Conservation (phyloP, 140 eudicot genomes). For the Senecio squalidus region DNA sequence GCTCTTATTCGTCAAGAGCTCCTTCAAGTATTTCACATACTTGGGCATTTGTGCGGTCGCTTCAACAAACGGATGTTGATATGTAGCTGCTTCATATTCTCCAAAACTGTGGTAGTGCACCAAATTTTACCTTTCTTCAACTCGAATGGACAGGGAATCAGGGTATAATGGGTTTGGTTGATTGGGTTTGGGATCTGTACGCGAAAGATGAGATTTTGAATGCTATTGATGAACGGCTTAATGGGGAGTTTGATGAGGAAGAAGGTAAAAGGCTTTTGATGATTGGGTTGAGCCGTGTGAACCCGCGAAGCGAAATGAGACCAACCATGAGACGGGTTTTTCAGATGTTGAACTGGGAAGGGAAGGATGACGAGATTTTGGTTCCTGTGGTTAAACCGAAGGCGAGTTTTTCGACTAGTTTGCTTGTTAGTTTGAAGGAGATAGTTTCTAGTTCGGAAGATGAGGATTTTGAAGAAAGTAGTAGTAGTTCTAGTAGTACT, state of each 20-base stretch:
- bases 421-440: constrained; percentile 50
- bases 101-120: no score
- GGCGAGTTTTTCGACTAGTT: constrained; percentile 48
- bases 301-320: constrained; percentile 59
- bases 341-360: constrained; percentile 62
- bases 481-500: neutral
- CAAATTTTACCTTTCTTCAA: no score
- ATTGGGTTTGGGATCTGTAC: constrained; percentile 73
- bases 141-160: constrained; percentile 17
- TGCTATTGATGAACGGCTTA: constrained; percentile 55
- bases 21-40: no score
- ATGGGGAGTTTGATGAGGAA: constrained; percentile 41
- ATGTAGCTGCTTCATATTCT: no score
- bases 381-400: constrained; percentile 64
- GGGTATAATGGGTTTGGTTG: constrained; percentile 59
- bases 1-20: no score
- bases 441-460: constrained; percentile 31
- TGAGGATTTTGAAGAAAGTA: constrained; percentile 1
- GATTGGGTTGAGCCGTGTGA: constrained; percentile 66
- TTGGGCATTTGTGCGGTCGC: no score
- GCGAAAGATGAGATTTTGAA: constrained; percentile 45
- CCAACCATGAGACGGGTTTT: constrained; percentile 81
- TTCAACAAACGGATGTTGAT: no score
- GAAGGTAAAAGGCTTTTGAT: constrained; percentile 51
- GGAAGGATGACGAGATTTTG: constrained; percentile 30